Evolutionary conservation across 2,329 filamentous ascomycete species (phyloP).

Genomic region (Colletotrichum tabaci): DNA sequence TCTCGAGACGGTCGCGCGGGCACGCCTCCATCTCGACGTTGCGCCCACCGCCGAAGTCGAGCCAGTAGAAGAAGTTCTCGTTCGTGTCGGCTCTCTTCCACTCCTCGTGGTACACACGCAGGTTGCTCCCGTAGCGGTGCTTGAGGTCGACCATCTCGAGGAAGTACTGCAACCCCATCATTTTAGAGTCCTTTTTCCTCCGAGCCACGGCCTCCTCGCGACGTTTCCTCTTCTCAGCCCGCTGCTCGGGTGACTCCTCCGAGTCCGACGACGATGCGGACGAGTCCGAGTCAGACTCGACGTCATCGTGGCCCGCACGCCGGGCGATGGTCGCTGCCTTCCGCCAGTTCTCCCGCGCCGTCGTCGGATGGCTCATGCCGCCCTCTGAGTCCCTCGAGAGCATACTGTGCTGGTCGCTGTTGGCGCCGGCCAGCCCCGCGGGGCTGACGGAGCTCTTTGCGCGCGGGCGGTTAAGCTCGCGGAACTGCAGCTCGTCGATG

Average conservation of each 20-base stretch:
- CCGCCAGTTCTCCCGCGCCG: conserved; percentile 81
- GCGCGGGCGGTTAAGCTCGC: conserved; percentile 64
- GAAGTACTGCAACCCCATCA: conserved; percentile 90
- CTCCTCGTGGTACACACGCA: conserved; percentile 84
- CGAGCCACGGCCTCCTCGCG: conserved; percentile 67
- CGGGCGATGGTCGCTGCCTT: conserved; percentile 79
- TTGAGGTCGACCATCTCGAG: conserved; percentile 88
- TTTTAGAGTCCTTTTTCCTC: conserved; percentile 77
- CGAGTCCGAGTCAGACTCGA: conserved; percentile 60
- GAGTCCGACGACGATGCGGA: conserved; percentile 50
- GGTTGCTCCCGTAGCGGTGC: conserved; percentile 88
- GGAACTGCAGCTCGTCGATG: conserved; percentile 69
- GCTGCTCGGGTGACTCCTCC: conserved; percentile 55
- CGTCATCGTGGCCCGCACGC: conserved; percentile 78
- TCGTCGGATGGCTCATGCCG: conserved; percentile 45
- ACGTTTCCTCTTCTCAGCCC: conserved; percentile 55
- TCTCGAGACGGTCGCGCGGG: conserved; percentile 80
- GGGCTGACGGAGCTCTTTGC: conserved; percentile 49
- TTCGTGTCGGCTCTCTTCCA: conserved; percentile 85
- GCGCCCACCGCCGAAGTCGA: conserved; percentile 85
- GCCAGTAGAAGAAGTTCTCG: conserved; percentile 96
- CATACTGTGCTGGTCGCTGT: conserved; percentile 35
- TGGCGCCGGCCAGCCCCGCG: conserved; percentile 31
- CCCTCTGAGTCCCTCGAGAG: conserved; percentile 34
- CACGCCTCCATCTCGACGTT: conserved; percentile 79